phyloP scores from a whole-genome alignment of 2,329 filamentous ascomycete genomes.

The Cladosporium sp. region DNA sequence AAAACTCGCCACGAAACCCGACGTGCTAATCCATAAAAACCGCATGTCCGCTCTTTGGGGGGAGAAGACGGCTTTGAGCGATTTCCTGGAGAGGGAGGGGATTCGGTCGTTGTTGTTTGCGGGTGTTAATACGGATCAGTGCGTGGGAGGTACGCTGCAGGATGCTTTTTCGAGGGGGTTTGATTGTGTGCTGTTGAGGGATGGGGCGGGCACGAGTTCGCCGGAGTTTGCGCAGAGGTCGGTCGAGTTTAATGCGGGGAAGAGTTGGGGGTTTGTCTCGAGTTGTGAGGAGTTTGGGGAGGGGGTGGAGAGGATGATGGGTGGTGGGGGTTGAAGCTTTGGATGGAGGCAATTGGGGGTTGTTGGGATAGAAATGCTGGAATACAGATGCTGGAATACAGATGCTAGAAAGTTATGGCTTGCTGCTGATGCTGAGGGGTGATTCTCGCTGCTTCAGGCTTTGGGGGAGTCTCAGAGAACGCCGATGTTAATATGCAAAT shows the following conservation, averaged over 20 bases:
- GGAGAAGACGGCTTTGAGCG: slow-evolving; percentile 38
- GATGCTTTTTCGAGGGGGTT: slow-evolving; percentile 54
- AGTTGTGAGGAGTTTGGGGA: slow-evolving; percentile 27
- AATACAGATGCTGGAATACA: too few relatives aligned
- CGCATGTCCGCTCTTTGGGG: slow-evolving; percentile 56
- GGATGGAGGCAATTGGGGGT: too few relatives aligned
- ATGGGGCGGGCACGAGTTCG: slow-evolving; percentile 51
- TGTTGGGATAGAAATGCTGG: too few relatives aligned
- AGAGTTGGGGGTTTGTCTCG: slow-evolving; percentile 30
- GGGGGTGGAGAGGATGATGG: slow-evolving; percentile 19
- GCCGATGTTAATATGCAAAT: too few relatives aligned
- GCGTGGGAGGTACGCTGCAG: slow-evolving; percentile 52
- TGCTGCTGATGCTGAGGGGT: too few relatives aligned
- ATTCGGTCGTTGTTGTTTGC: slow-evolving; percentile 51
- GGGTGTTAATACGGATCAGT: slow-evolving; percentile 60
- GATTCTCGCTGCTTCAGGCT: too few relatives aligned
- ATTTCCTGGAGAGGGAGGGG: slow-evolving; percentile 37
- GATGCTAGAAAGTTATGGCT: too few relatives aligned
- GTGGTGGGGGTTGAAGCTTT: neutral
- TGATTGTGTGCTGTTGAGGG: slow-evolving; percentile 52
- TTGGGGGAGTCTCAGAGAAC: too few relatives aligned
- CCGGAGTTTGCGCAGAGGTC: slow-evolving; percentile 34
- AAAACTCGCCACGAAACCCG: slow-evolving; percentile 29
- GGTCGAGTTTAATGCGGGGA: slow-evolving; percentile 33
- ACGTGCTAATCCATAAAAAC: slow-evolving; percentile 54